These are phyloP conservation scores for Claviceps spartinae DNA, from an alignment of 2,329 filamentous ascomycete species.

Conservation along the genomic window DNA sequence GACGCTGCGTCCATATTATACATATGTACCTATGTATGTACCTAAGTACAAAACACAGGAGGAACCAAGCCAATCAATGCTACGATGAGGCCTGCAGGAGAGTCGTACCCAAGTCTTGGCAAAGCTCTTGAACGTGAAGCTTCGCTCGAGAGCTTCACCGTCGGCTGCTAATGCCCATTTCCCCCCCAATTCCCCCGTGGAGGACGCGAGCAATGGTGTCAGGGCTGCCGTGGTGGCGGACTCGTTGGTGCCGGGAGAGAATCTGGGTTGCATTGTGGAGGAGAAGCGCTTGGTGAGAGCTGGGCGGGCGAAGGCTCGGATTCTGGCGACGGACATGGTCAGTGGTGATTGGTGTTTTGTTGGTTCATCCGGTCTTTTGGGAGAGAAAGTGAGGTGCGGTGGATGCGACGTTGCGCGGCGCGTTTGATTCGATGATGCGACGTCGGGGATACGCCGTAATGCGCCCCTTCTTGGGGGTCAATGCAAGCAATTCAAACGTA, in stretches of 20 bases:
- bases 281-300: conserved; percentile 1
- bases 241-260: conserved; percentile 33
- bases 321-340: not conserved
- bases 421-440: not conserved
- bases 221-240: conserved; percentile 21
- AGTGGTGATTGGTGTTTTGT: not conserved
- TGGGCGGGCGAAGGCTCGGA: not conserved
- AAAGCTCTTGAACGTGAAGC: conserved; percentile 52
- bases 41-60: too few species aligned
- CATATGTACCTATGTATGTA: too few species aligned
- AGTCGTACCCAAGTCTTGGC: conserved; percentile 47
- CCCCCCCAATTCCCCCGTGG: conserved; percentile 16
- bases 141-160: conserved; percentile 43
- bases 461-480: too few species aligned
- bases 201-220: conserved; percentile 24
- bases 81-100: too few species aligned
- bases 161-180: conserved; percentile 37
- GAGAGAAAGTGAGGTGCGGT: not conserved
- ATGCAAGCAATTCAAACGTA: too few species aligned
- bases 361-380: not conserved
- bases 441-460: too few species aligned
- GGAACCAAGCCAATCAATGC: too few species aligned
- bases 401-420: not conserved
- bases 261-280: conserved; percentile 20
- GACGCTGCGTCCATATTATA: too few species aligned